Percentiles rank a stretch among this genome's conserved stretches.
Conservation (phyloP, 768 basidiomycete species). For the Trametes gibbosa region DNA sequence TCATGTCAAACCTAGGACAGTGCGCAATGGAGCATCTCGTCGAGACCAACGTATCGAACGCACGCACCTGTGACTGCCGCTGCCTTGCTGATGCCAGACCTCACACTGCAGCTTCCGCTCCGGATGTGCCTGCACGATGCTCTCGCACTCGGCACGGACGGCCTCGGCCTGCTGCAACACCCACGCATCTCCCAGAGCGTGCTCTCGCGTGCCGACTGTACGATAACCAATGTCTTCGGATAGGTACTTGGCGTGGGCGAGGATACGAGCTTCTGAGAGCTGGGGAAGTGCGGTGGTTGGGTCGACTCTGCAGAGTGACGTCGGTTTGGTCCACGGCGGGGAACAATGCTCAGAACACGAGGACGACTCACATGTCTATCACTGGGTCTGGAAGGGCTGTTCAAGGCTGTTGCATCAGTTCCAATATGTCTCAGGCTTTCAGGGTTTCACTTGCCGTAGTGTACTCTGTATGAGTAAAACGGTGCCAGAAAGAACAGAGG, state of each 20-base stretch:
- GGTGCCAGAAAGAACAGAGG: conserved; percentile 54
- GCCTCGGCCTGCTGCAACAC: conserved; percentile 65
- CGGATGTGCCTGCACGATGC: conserved; percentile 30
- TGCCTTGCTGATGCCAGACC: conserved; percentile 87
- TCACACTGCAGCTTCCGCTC: conserved; percentile 79
- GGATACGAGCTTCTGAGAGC: conserved; percentile 68
- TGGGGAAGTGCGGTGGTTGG: conserved; percentile 59
- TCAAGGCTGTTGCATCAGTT: not conserved
- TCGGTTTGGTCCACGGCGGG: not conserved
- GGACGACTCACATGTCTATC: conserved; percentile 44
- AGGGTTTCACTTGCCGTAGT: conserved; percentile 39
- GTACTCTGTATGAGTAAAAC: conserved; percentile 44
- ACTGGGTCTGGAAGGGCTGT: conserved; percentile 59
- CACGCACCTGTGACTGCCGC: conserved; percentile 80
- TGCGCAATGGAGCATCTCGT: not conserved
- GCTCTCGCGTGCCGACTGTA: conserved; percentile 88
- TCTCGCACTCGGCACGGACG: conserved; percentile 62
- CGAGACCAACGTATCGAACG: not conserved
- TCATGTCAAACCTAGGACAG: conserved; percentile 82
- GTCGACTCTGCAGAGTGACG: conserved; percentile 34
- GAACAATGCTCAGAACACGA: not conserved
- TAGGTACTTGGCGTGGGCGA: conserved; percentile 59
- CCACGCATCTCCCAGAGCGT: conserved; percentile 82
- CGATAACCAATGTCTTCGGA: conserved; percentile 89
- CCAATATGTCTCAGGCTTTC: not conserved